Evolutionary conservation across 257 asterid species (phyloP), one percentile per base, ranked within the genome.

Genomic region (Nicotiana sylvestris): DNA sequence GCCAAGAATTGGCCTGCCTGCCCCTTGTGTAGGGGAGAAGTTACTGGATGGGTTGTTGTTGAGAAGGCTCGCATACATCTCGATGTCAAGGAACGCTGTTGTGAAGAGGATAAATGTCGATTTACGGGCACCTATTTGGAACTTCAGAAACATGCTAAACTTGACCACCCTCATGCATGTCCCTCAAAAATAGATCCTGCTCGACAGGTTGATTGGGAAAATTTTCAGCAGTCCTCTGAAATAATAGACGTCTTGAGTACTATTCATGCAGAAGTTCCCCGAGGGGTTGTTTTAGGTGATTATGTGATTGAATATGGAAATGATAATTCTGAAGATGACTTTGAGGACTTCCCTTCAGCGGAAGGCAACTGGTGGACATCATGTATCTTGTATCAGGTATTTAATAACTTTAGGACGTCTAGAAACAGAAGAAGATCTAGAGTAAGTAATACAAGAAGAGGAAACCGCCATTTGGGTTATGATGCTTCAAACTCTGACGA

Each of bases 301-400:
- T 94, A 94, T 88, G 98, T 94, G 81, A 94, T 94, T 60, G 98
- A 94, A 84, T 91, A 94, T 84, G 98, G 98, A 70, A 93, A 91
- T 85, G 90, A 91, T 81, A 85, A 92, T 83, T 94, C 96, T 32
- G 96, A 91, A 25, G 97, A 94, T 82, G 98, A 92, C 62, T 90
- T 87, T 66, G 98, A 90, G 29, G 92, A 91, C 55, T 91, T 90
- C 74, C 96, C 87, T 25, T 87, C 91, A 81, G 90, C 88, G n/a
- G 89, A 91, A 67, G 88, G 97, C 43, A 94, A 89, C 57, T 94
- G 98, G 98, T 94, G 95, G 95, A 91, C 92, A 0, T 94, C 97
- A 12, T 94, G 98, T 85, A 91, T 94, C 77, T 86, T 94, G 21
- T 94, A 91, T 89, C 94, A 92, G 81, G 95, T 92, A 53, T 94